phyloP scores from a whole-genome alignment of 2,329 filamentous ascomycete genomes.

The Aotearoamyces nothofagi region DNA sequence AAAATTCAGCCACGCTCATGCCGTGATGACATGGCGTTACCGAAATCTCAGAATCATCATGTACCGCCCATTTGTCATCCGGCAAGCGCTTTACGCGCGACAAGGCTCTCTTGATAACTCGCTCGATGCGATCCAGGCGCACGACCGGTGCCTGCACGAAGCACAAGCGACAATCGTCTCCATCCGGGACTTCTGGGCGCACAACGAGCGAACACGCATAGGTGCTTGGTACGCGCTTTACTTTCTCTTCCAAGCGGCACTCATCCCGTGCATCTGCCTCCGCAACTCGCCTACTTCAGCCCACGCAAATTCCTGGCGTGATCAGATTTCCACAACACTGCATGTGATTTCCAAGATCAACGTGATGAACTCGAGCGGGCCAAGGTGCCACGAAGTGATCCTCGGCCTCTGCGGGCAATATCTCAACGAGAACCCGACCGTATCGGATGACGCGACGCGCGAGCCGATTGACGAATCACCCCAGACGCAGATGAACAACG shows the following conservation, averaged over 20 bases:
- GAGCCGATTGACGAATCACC: constrained; percentile 22
- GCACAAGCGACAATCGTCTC: constrained; percentile 5
- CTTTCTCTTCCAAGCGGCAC: constrained; percentile 28
- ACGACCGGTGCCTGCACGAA: constrained; percentile 5
- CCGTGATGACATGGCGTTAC: constrained; percentile 7
- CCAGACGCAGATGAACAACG: constrained; percentile 26
- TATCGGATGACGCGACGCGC: not conserved
- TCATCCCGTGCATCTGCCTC: constrained; percentile 26
- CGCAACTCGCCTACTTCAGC: constrained; percentile 24
- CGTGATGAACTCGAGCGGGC: no score
- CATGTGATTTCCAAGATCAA: no score
- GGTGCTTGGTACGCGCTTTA: constrained; percentile 15
- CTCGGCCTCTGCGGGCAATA: no score
- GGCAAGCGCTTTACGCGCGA: constrained; percentile 3
- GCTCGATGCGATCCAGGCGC: constrained; percentile 1
- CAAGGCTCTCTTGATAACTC: not conserved
- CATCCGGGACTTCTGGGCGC: constrained; percentile 5
- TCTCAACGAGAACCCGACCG: constrained; percentile 1
- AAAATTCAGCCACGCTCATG: constrained; percentile 4
- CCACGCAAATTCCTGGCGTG: constrained; percentile 11
- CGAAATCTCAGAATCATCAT: constrained; percentile 8
- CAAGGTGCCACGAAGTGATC: no score
- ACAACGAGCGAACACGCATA: constrained; percentile 4
- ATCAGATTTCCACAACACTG: no score
- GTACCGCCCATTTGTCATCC: constrained; percentile 8